Evolutionary conservation across 1,284 basidiomycete genomes (phyloP), one percentile per base, ranked within the genome.

Genomic region (Ceratobasidium sp.): DNA sequence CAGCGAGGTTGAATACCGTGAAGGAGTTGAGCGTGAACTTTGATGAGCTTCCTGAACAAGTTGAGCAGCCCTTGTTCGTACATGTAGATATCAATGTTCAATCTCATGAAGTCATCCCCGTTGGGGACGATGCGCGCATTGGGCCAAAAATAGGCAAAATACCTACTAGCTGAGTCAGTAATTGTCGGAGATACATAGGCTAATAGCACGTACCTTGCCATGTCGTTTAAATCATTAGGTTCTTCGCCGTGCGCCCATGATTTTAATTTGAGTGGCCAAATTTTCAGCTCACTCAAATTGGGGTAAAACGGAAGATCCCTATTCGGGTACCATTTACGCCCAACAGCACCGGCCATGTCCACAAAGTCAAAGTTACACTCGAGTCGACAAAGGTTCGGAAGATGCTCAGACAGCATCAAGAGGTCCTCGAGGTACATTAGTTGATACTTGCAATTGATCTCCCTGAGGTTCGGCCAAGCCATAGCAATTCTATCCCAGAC

Each of bases 121-220:
- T 12, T 33, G 7, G 17, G 10, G 46, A 10, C 17, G 46, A 48
- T 10, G 7, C 17, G 46, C 46, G 20, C 33, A 5, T 59, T 38
- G 57, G 57, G 57, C 57, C 57, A 59, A 40, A 59, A 59, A 13
- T 59, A 59, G 26, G 28, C 57, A 28, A 59, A 33, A 59, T 38
- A 38, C n/a, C 57, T 59, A 15, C 26, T 7, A 6, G 15, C 26
- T 1, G 13, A 15, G 26, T 5, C 12, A 59, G 26, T 33, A 28
- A 40, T 15, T 13, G 38, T 17, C 15, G 57, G 10, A 59, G n/a
- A 59, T 28, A 13, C 9, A 38, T 13, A 59, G 26, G 3, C 3
- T 17, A 50, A 50, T 50, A 20, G 33, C n/a, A 6, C 5, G 15
- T 38, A 59, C 57, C 57, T 59, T 5, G 57, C 57, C 10, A 38